Conservation (phyloP, 495 filamentous ascomycete species). For the Tuber umbilicatum region DNA sequence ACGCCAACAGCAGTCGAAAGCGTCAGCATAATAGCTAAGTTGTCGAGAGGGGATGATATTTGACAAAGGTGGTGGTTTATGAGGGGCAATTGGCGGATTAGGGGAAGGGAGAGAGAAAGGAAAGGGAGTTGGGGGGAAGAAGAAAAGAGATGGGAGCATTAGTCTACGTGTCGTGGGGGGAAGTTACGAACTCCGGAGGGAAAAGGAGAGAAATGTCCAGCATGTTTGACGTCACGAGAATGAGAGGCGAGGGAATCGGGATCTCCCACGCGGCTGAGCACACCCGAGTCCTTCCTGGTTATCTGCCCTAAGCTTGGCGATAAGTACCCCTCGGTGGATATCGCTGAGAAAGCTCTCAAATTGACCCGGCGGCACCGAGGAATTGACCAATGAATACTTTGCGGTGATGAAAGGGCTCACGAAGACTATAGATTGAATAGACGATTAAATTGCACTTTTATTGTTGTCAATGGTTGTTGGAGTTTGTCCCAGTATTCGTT, state of each 20-base stretch:
- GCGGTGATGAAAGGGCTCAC: background rate
- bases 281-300: background rate
- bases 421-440: background rate
- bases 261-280: conserved; percentile 3
- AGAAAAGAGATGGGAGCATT: background rate
- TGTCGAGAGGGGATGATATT: background rate
- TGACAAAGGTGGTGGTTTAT: background rate
- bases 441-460: background rate
- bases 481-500: background rate
- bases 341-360: background rate
- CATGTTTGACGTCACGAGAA: background rate
- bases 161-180: conserved; percentile 4
- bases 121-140: conserved; percentile 1
- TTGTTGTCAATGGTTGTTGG: background rate
- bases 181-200: background rate
- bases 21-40: background rate
- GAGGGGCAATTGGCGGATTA: background rate
- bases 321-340: background rate
- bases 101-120: background rate
- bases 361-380: background rate
- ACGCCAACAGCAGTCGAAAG: conserved; percentile 5
- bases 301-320: conserved; percentile 4
- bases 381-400: background rate
- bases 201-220: background rate
- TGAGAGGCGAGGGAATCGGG: conserved; percentile 2